Conservation (phyloP, 2,329 filamentous ascomycete genomes). For the Pyrenochaeta sp. region DNA sequence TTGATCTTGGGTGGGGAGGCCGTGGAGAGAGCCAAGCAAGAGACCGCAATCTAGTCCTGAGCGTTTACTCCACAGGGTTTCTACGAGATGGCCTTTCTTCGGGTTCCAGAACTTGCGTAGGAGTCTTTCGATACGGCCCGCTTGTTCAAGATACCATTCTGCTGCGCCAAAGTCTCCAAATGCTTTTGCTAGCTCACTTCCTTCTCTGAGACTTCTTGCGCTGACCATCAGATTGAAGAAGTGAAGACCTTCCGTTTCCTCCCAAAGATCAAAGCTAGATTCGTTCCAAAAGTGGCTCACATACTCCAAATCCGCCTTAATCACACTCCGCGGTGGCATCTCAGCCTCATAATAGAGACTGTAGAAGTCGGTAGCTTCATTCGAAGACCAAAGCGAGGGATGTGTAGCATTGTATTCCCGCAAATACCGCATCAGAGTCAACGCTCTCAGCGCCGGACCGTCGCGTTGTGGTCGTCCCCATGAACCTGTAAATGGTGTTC, state of each 20-base stretch:
- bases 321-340: slow-evolving; percentile 48
- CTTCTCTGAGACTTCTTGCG: slow-evolving; percentile 45
- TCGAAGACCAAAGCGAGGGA: slow-evolving; percentile 43
- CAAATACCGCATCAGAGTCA: slow-evolving; percentile 53
- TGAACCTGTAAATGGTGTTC: slow-evolving; percentile 45
- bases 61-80: slow-evolving; percentile 43
- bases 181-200: slow-evolving; percentile 38
- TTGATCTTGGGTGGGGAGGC: slow-evolving; percentile 23
- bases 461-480: slow-evolving; percentile 56
- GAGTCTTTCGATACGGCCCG: slow-evolving; percentile 41
- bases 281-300: slow-evolving; percentile 52
- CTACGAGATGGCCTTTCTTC: slow-evolving; percentile 46
- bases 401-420: slow-evolving; percentile 51
- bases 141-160: slow-evolving; percentile 49
- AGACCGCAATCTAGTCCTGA: slow-evolving; percentile 49
- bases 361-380: slow-evolving; percentile 37
- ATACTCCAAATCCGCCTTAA: slow-evolving; percentile 57
- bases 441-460: slow-evolving; percentile 53
- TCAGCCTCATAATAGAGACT: slow-evolving; percentile 46
- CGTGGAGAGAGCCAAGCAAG: slow-evolving; percentile 49
- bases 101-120: slow-evolving; percentile 49
- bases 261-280: slow-evolving; percentile 55
- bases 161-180: slow-evolving; percentile 49
- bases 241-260: slow-evolving; percentile 53
- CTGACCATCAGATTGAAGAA: slow-evolving; percentile 53